phyloP scores from a whole-genome alignment of 306 rosid species.

The Potentilla sterilis region DNA sequence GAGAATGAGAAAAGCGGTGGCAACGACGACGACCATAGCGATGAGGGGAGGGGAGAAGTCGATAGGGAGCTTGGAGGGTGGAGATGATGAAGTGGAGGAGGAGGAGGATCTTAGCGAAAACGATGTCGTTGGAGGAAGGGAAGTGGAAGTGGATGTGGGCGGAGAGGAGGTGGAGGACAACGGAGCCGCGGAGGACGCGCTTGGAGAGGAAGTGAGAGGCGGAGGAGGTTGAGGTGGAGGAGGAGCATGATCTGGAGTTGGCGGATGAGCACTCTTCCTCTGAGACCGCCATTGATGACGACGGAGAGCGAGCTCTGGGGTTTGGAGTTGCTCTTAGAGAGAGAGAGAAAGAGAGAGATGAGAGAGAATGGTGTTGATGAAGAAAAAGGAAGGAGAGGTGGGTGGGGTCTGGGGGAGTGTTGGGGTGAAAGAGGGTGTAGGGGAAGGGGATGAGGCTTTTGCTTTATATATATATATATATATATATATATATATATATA shows the following conservation, averaged over 20 bases:
- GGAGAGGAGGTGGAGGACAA: conserved; percentile 73
- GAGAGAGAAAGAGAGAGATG: not conserved
- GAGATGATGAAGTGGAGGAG: no score
- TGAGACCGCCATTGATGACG: conserved; percentile 68
- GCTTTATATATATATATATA: no score
- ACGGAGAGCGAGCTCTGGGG: not conserved
- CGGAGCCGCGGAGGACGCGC: conserved; percentile 78
- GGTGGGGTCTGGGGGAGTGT: no score
- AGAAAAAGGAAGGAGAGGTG: no score
- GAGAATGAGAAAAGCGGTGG: no score
- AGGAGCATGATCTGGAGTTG: conserved; percentile 63
- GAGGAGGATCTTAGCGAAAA: conserved; percentile 74
- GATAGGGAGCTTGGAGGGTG: no score
- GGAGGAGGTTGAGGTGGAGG: conserved; percentile 38
- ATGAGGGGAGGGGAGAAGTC: no score
- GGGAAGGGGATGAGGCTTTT: no score
- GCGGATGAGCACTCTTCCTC: conserved; percentile 92
- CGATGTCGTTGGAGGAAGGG: conserved; percentile 66
- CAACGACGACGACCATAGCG: no score
- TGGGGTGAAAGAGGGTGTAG: no score
- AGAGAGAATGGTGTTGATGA: no score
- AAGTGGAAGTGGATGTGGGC: conserved; percentile 77
- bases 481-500: no score
- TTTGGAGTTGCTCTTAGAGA: not conserved
- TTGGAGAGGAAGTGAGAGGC: conserved; percentile 74